Base-by-base conservation (phyloP, 2,329 filamentous ascomycete genomes). In the Grosmannia serpens region DNA sequence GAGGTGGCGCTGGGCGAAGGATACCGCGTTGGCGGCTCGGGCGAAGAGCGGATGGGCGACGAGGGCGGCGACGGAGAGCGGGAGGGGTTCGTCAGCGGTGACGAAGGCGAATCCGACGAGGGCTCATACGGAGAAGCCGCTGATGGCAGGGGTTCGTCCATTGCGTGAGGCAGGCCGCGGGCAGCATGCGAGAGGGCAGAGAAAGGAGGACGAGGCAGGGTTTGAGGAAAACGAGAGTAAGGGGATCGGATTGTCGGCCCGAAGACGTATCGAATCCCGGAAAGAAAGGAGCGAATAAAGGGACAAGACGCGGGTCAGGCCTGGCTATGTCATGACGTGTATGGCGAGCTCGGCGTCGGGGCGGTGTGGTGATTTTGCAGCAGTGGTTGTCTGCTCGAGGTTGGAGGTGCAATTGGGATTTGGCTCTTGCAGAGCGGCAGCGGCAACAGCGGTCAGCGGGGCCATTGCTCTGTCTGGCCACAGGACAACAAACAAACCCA, bases 51-150 rank as follows among this genome's bases (percentile, higher is more conserved):
- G 24, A 69, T 63, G 46, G 71, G 68, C 50, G 77, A 74, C n/a
- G 77, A 75, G 31, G 74, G 77, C 44, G 73, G 77, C 13, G 78
- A 79, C 1, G 80, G 80, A 26, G 81, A 80, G 53, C 75, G 73
- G 26, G 78, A 79, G 54, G 83, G 72, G 33, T 75, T 68, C 2
- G 80, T 82, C 49, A 83, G 74, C 38, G 80, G 79, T 38, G 80
- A 83, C 2, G 77, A 81, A 29, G 26, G 44, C 22, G n/a, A 7
- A 9, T 24, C 13, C 13, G 47, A 50, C 13, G 26, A 50, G 26
- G 47, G 15, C 47, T 27, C 24, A 13, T 50, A 50, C 3, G 47
- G 47, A 10, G 47, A 50, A 5, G 47, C 47, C 11, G 47, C 24
- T 1, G 26, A 17, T 27, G 26, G 10, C 3, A 50, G 6, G 26